A percentile compares a stretch with the other conserved stretches of the same genome.
Conservation (phyloP, 148 eudicot species). For the Chenopodium berlandieri region DNA sequence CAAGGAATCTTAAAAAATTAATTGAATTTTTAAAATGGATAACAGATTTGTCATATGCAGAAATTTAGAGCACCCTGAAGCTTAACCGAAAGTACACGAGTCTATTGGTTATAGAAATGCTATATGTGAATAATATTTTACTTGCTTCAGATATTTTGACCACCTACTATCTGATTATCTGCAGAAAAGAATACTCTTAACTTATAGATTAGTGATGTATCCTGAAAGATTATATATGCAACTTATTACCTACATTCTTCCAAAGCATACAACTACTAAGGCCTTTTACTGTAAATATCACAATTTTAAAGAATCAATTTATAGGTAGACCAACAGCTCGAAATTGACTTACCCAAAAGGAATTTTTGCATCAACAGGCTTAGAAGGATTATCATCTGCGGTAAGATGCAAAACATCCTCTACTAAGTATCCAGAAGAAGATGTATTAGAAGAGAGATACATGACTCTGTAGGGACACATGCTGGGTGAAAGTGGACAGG, state of each 20-base stretch:
- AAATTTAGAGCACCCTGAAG: not conserved
- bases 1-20: not conserved
- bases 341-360: slow-evolving; percentile 74
- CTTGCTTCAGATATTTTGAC: not conserved
- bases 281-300: not conserved
- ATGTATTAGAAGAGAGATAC: slow-evolving; percentile 77
- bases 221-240: not conserved
- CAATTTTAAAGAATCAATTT: not conserved
- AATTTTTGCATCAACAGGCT: slow-evolving; percentile 53
- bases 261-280: not conserved
- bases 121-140: not conserved
- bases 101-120: not conserved
- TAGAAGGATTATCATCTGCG: slow-evolving; percentile 52
- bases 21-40: not conserved
- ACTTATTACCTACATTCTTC: not conserved
- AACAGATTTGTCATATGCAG: not conserved
- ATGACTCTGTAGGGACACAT: slow-evolving; percentile 63
- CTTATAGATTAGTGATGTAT: not conserved
- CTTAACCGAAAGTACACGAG: not conserved
- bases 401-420: slow-evolving; percentile 77
- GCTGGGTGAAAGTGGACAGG: slow-evolving; percentile 40
- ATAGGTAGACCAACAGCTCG: not conserved
- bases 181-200: not conserved
- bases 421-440: slow-evolving; percentile 74
- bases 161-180: not conserved